Evolutionary conservation across 2,329 filamentous ascomycete species (phyloP).

Genomic region (Emericellopsis atlantica): DNA sequence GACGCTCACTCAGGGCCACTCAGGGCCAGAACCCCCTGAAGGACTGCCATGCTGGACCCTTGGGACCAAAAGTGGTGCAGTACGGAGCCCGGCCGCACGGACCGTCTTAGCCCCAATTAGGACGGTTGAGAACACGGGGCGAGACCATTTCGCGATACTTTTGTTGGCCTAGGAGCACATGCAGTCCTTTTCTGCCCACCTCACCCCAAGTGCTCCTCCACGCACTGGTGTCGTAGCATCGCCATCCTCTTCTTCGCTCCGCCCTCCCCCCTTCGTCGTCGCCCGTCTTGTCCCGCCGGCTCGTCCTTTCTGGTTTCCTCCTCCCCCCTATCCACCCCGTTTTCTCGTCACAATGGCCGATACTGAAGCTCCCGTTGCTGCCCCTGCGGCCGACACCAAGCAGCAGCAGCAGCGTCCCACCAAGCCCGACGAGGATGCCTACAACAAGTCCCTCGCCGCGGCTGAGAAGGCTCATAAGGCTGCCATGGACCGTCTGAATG

Average conservation of each 20-base stretch:
- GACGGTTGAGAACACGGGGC: no score
- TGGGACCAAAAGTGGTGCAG: no score
- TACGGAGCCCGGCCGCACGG: no score
- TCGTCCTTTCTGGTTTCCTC: slow-evolving; percentile 1
- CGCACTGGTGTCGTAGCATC: not conserved
- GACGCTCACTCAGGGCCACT: no score
- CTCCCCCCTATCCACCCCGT: slow-evolving; percentile 2
- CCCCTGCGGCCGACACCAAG: slow-evolving; percentile 23
- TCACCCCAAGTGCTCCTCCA: not conserved
- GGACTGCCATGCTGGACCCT: no score
- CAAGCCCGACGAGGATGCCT: slow-evolving; percentile 78
- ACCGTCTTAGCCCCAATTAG: no score
- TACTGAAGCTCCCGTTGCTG: slow-evolving; percentile 29
- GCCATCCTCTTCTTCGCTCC: not conserved
- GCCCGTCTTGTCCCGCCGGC: no score
- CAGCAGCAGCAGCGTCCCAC: slow-evolving; percentile 50
- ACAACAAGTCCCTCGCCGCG: slow-evolving; percentile 65
- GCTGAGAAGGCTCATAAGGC: slow-evolving; percentile 79
- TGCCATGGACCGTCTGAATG: slow-evolving; percentile 61
- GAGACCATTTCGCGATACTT: not conserved
- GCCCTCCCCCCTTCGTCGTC: slow-evolving; percentile 1
- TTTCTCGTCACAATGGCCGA: slow-evolving; percentile 25
- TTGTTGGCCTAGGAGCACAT: not conserved
- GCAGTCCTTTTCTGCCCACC: not conserved
- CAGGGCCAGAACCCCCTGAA: no score